Conservation (phyloP, 768 basidiomycete genomes). For the Podaxis sp. region DNA sequence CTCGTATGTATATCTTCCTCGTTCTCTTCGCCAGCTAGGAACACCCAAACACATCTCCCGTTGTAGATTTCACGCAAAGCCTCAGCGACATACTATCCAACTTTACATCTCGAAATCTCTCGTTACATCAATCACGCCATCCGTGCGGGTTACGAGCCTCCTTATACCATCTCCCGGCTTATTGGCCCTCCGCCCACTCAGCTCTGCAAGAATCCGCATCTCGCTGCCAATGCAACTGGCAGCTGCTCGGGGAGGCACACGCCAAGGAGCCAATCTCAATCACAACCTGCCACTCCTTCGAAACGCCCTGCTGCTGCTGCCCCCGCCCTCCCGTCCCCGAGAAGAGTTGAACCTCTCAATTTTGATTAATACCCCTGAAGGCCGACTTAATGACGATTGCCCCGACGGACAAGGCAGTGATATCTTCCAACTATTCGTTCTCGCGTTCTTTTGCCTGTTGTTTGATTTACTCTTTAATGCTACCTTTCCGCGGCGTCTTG, state of each 20-base stretch:
- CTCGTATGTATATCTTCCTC: slow-evolving; percentile 47
- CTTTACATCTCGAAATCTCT: slow-evolving; percentile 88
- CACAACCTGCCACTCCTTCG: slow-evolving; percentile 19
- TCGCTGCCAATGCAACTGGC: not conserved
- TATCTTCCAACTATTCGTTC: not conserved
- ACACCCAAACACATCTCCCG: not conserved
- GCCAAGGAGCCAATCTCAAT: slow-evolving; percentile 14
- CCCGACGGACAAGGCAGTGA: not conserved
- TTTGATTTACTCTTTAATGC: not conserved
- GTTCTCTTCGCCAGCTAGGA: not conserved
- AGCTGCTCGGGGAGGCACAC: slow-evolving; percentile 22
- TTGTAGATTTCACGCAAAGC: slow-evolving; percentile 89
- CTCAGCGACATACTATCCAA: slow-evolving; percentile 90
- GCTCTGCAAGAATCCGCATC: slow-evolving; percentile 42
- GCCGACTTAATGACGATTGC: not conserved
- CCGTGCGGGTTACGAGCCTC: slow-evolving; percentile 69
- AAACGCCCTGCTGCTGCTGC: slow-evolving; percentile 18
- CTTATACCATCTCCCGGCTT: slow-evolving; percentile 75
- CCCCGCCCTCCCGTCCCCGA: slow-evolving; percentile 37
- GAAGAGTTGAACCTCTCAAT: slow-evolving; percentile 21
- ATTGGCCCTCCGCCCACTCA: slow-evolving; percentile 73
- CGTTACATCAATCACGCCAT: slow-evolving; percentile 73
- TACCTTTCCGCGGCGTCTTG: not conserved
- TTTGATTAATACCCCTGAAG: slow-evolving; percentile 21
- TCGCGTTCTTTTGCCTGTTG: not conserved